Conservation (phyloP, 768 basidiomycete genomes). For the Pilatotrama ljubarskyi region DNA sequence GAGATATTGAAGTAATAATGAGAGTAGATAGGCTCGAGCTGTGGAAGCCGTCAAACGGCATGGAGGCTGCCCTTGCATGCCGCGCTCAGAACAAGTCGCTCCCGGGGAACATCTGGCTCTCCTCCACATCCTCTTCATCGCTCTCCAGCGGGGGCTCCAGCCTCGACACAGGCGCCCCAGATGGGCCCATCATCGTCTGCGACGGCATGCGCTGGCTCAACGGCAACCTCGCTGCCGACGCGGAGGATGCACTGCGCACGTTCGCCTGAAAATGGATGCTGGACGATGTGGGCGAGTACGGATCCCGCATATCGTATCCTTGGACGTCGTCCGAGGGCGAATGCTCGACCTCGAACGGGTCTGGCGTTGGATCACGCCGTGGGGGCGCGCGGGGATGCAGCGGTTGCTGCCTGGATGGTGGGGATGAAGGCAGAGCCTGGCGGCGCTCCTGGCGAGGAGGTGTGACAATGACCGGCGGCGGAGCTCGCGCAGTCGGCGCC, state of each 20-base stretch:
- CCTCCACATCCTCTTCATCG: constrained; percentile 31
- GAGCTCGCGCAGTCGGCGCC: constrained; percentile 10
- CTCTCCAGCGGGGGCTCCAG: constrained; percentile 26
- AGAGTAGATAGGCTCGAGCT: neutral
- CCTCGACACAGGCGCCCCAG: constrained; percentile 2
- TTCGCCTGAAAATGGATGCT: constrained; percentile 18
- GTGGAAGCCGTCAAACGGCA: neutral
- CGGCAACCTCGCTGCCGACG: constrained; percentile 13
- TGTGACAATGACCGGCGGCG: neutral
- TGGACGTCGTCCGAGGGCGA: constrained; percentile 14
- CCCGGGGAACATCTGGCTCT: constrained; percentile 44
- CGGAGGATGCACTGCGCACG: constrained; percentile 17
- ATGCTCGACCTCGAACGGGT: constrained; percentile 30
- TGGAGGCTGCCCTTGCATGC: neutral
- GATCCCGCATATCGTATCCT: constrained; percentile 12
- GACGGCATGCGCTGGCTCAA: constrained; percentile 20
- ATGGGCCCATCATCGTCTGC: constrained; percentile 5
- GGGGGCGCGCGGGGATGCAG: constrained; percentile 16
- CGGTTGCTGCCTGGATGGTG: constrained; percentile 17
- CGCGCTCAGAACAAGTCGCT: constrained; percentile 41
- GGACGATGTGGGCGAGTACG: constrained; percentile 25
- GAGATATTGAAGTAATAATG: constrained; percentile 7
- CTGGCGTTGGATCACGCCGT: constrained; percentile 26
- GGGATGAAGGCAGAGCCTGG: constrained; percentile 12
- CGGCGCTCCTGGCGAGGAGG: constrained; percentile 4